Conservation (phyloP, 305 asterid genomes). For the Caryopteris hybrid region DNA sequence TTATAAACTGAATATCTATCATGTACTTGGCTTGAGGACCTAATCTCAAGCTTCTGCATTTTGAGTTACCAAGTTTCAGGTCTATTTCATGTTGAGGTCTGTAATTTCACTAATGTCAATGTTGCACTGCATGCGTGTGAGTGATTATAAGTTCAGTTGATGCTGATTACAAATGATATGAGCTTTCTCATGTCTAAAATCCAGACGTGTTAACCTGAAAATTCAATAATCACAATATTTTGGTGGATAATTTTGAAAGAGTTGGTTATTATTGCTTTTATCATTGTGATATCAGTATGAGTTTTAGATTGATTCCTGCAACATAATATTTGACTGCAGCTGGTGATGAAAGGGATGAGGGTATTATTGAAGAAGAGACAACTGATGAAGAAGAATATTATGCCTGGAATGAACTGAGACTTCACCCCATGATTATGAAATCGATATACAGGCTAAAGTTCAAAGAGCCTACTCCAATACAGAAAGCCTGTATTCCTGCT, state of each 20-base stretch:
- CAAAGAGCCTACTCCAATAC: conserved; percentile 93
- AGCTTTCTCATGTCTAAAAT: background rate
- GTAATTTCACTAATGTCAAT: background rate
- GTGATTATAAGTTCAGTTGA: background rate
- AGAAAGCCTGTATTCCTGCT: conserved; percentile 89
- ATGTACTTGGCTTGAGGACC: background rate
- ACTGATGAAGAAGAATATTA: conserved; percentile 68
- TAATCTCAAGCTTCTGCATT: background rate
- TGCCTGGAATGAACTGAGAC: conserved; percentile 92
- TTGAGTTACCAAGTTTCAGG: background rate
- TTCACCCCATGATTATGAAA: conserved; percentile 84
- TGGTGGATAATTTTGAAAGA: background rate
- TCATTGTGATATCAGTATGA: conserved; percentile 7
- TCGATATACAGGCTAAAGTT: conserved; percentile 70
- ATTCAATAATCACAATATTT: background rate
- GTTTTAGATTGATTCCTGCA: conserved; percentile 7
- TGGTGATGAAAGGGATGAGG: conserved; percentile 30
- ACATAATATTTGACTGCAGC: conserved; percentile 32
- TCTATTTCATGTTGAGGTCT: conserved; percentile 4
- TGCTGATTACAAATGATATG: background rate
- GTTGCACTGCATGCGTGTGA: background rate
- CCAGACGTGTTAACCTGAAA: background rate
- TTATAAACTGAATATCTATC: background rate
- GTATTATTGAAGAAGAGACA: conserved; percentile 43
- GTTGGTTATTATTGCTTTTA: background rate